Base-by-base conservation (phyloP, 2,329 filamentous ascomycete species). In the Claviceps sp. region DNA sequence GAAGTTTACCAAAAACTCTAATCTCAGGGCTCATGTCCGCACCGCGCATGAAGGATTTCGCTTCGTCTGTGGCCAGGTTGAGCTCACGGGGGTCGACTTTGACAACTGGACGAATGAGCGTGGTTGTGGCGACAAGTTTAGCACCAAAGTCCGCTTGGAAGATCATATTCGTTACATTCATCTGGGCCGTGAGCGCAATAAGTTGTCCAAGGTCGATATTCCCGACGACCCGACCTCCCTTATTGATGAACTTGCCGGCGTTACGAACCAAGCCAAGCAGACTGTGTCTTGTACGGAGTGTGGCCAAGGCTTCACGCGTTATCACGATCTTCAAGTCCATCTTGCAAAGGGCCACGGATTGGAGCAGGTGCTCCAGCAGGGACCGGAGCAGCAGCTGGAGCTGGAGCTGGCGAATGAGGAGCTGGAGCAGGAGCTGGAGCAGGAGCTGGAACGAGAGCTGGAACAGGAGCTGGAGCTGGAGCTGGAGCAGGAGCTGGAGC, bases 131-230 rank as follows among this genome's bases (percentile, higher is more conserved):
- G 78, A 81, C 55, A 77, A 77, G 39, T 93, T 94, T 61, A 78
- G 80, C 54, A 86, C 84, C 55, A 95, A 94, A 65, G 77, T 80
- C 17, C 82, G 81, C 34, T 75, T 96, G 0, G 86, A 91, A 65
- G 85, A 93, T 58, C 91, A 97, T 63, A 76, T 96, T 45, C 82
- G 87, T 19, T 89, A 85, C 47, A 78, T 87, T 22, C 91, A 97
- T 64, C 72, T 95, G 26, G 54, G 82, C n/a, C 61, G 68, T 16
- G 68, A 72, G 52, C 72, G 77, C 13, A 73, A 74, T 38, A 59
- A 61, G 53, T 53, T 63, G 42, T 61, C 57, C 50, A 57, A 58
- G 52, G 50, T 58, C 41, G 52, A 45, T 44, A 48, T 16, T 17
- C 16, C 45, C 45, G 41, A 19, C 24, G 30, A 59, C 10, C 52